phyloP scores from a whole-genome alignment of 805 yeast genomes.

The Torulaspora indica region DNA sequence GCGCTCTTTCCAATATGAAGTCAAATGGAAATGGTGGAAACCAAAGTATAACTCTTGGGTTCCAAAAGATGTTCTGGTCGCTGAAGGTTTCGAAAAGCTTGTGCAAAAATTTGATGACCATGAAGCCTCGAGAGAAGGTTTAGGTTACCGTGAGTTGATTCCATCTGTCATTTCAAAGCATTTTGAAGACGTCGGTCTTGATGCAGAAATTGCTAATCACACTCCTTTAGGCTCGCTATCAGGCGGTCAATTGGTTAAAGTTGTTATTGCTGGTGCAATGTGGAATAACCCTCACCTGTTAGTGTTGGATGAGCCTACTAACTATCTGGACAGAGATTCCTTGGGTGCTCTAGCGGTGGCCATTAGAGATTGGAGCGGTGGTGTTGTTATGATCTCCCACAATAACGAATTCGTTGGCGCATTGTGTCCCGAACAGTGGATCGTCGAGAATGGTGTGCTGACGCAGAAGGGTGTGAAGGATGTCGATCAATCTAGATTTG shows the following conservation, averaged over 20 bases:
- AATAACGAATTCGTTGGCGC: slow-evolving; percentile 97
- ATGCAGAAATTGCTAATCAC: slow-evolving; percentile 97
- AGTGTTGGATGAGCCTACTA: slow-evolving; percentile 97
- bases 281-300: slow-evolving; percentile 98
- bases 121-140: slow-evolving; percentile 98
- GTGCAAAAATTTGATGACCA: slow-evolving; percentile 97
- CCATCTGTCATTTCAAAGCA: slow-evolving; percentile 94
- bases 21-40: slow-evolving; percentile 88
- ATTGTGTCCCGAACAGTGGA: slow-evolving; percentile 97
- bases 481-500: slow-evolving; percentile 75
- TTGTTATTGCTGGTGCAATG: slow-evolving; percentile 98
- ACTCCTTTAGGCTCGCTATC: slow-evolving; percentile 94
- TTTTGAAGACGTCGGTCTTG: slow-evolving; percentile 94
- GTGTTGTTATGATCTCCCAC: slow-evolving; percentile 98
- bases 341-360: slow-evolving; percentile 97
- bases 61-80: slow-evolving; percentile 72
- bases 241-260: slow-evolving; percentile 97
- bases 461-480: slow-evolving; percentile 75
- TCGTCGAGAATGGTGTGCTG: slow-evolving; percentile 86
- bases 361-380: slow-evolving; percentile 96
- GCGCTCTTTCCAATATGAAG: slow-evolving; percentile 94
- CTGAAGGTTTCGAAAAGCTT: slow-evolving; percentile 81
- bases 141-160: slow-evolving; percentile 90
- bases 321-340: slow-evolving; percentile 96
- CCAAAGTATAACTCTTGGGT: slow-evolving; percentile 95